Conservation (phyloP, 139 green algal species). For the Ulvella scutata region DNA sequence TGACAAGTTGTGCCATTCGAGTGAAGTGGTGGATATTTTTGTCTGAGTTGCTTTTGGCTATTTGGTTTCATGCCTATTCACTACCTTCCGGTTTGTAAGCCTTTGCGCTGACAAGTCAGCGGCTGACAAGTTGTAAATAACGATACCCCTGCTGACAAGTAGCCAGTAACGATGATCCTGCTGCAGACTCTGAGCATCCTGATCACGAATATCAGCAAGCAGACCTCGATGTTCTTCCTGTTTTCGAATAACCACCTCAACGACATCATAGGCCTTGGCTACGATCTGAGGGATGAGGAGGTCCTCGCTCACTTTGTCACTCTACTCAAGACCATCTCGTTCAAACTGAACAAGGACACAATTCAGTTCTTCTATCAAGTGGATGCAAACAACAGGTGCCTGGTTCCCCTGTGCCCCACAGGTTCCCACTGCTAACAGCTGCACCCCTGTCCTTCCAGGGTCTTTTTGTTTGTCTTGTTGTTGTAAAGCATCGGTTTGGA, state of each 20-base stretch:
- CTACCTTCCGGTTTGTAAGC: too few relatives aligned
- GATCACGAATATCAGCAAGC: slow-evolving; percentile 84
- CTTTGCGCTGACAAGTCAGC: too few relatives aligned
- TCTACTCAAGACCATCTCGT: slow-evolving; percentile 87
- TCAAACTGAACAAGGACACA: slow-evolving; percentile 77
- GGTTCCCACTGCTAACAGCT: too few relatives aligned
- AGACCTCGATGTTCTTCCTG: slow-evolving; percentile 84
- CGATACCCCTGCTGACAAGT: too few relatives aligned
- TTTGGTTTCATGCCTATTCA: too few relatives aligned
- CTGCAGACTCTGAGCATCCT: slow-evolving; percentile 88
- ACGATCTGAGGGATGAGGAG: slow-evolving; percentile 96
- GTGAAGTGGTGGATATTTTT: too few relatives aligned
- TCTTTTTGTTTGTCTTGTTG: not conserved
- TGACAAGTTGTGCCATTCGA: too few relatives aligned
- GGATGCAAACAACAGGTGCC: not conserved
- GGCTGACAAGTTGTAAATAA: too few relatives aligned
- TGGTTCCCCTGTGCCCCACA: not conserved
- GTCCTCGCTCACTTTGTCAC: slow-evolving; percentile 94
- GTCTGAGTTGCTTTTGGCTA: too few relatives aligned
- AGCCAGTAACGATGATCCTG: too few relatives aligned
- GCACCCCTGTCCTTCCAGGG: not conserved
- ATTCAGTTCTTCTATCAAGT: slow-evolving; percentile 85
- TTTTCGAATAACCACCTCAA: slow-evolving; percentile 97
- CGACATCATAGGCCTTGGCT: slow-evolving; percentile 69
- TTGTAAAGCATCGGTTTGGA: too few relatives aligned